These are phyloP conservation scores for Penicillium arizonense DNA, from an alignment of 495 filamentous ascomycete genomes.

Conservation along the genomic window DNA sequence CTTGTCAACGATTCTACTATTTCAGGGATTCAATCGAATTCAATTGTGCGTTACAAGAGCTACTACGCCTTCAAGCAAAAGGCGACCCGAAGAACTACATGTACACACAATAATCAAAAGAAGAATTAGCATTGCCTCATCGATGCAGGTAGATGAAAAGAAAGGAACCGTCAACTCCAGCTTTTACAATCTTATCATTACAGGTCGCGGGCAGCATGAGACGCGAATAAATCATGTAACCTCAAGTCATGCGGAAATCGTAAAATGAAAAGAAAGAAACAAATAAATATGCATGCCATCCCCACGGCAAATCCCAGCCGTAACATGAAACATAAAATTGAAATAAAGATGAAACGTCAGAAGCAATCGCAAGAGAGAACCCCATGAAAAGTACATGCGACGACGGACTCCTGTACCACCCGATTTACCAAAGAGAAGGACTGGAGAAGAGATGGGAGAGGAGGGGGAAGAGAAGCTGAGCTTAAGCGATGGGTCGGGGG, in stretches of 20 bases:
- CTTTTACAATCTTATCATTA: conserved; percentile 44
- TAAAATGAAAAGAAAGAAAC: conserved; percentile 22
- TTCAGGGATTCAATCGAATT: too few species aligned
- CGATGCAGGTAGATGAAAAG: conserved; percentile 16
- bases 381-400: conserved; percentile 31
- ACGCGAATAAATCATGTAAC: conserved; percentile 32
- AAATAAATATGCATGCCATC: conserved; percentile 30
- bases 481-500: conserved; percentile 40
- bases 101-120: conserved; percentile 2
- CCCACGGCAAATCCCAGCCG: conserved; percentile 25
- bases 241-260: conserved; percentile 34
- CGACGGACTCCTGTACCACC: conserved; percentile 8
- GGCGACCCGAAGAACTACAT: too few species aligned
- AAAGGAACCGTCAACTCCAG: conserved; percentile 24
- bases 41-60: too few species aligned
- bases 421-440: conserved; percentile 14
- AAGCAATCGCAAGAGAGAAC: conserved; percentile 18
- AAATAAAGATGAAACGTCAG: conserved; percentile 7
- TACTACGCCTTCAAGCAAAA: too few species aligned
- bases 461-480: conserved; percentile 5
- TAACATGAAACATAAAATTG: conserved; percentile 26
- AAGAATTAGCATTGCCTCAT: conserved; percentile 22
- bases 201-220: conserved; percentile 24
- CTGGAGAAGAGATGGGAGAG: conserved; percentile 14
- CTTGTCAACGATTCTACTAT: too few species aligned